Conservation (phyloP, 176 grass and related monocot species). For the Triticum monococcum region DNA sequence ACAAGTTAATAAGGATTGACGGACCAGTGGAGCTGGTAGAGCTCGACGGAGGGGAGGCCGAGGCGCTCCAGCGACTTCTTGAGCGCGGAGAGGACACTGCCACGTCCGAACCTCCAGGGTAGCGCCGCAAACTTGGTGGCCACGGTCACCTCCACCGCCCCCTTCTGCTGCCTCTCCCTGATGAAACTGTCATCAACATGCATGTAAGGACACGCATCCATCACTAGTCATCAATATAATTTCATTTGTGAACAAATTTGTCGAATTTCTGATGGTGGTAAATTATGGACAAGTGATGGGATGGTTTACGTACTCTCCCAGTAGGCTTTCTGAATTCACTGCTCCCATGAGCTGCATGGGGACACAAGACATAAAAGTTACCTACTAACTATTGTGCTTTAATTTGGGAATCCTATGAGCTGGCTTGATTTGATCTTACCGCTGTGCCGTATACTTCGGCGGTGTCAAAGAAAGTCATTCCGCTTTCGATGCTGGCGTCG, state of each 20-base stretch:
- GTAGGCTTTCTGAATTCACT: conserved; percentile 80
- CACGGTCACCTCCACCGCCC: conserved; percentile 52
- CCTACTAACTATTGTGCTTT: too few relatives aligned
- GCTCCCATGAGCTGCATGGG: conserved; percentile 65
- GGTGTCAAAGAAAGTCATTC: conserved; percentile 90
- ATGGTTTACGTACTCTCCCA: conserved; percentile 60
- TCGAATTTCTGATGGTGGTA: not conserved
- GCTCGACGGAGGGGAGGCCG: conserved; percentile 66
- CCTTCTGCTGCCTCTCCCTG: conserved; percentile 68
- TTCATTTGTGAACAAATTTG: not conserved
- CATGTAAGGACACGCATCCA: too few relatives aligned
- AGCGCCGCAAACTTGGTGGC: conserved; percentile 92
- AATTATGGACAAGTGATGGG: not conserved
- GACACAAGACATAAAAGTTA: not conserved
- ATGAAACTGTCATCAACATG: conserved; percentile 58
- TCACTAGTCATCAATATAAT: not conserved
- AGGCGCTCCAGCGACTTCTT: conserved; percentile 80
- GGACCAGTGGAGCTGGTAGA: conserved; percentile 96
- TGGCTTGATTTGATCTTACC: conserved; percentile 28
- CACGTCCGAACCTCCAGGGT: conserved; percentile 85
- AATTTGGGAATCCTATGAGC: not conserved
- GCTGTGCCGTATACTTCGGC: conserved; percentile 87
- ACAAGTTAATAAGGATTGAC: not conserved
- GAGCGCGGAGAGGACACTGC: conserved; percentile 74
- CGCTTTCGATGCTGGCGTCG: conserved; percentile 68